These are phyloP conservation scores for Agaricus blazei DNA, from an alignment of 768 basidiomycete genomes.

Conservation along the genomic window DNA sequence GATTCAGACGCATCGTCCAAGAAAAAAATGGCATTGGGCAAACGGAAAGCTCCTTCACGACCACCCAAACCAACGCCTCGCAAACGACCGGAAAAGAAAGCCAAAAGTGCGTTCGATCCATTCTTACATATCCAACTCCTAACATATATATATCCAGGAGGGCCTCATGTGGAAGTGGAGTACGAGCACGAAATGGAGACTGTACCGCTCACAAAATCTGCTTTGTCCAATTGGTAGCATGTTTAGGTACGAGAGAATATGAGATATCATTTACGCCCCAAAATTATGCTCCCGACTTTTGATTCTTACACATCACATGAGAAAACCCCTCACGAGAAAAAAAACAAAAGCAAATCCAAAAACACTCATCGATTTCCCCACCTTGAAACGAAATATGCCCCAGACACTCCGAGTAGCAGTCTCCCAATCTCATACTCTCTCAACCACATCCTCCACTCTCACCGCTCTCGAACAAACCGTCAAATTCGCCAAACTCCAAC, in stretches of 20 bases:
- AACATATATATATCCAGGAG: conserved; percentile 35
- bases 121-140: neutral
- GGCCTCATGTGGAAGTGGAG: conserved; percentile 88
- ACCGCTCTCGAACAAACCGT: neutral
- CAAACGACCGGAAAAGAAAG: conserved; percentile 56
- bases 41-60: conserved; percentile 57
- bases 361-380: neutral
- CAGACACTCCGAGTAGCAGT: neutral
- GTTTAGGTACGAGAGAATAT: neutral
- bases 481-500: neutral
- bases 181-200: conserved; percentile 92
- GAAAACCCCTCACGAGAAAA: too few species aligned
- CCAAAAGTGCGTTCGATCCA: conserved; percentile 45
- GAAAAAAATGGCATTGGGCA: conserved; percentile 46
- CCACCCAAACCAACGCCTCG: conserved; percentile 35
- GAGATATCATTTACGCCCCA: neutral
- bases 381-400: neutral
- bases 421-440: neutral
- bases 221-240: conserved; percentile 48
- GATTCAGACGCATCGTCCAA: conserved; percentile 22
- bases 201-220: conserved; percentile 47
- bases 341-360: too few species aligned
- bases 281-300: neutral
- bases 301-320: neutral
- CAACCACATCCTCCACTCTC: neutral